phyloP scores from a whole-genome alignment of 2,329 filamentous ascomycete genomes.

The Aspergillus piperis region DNA sequence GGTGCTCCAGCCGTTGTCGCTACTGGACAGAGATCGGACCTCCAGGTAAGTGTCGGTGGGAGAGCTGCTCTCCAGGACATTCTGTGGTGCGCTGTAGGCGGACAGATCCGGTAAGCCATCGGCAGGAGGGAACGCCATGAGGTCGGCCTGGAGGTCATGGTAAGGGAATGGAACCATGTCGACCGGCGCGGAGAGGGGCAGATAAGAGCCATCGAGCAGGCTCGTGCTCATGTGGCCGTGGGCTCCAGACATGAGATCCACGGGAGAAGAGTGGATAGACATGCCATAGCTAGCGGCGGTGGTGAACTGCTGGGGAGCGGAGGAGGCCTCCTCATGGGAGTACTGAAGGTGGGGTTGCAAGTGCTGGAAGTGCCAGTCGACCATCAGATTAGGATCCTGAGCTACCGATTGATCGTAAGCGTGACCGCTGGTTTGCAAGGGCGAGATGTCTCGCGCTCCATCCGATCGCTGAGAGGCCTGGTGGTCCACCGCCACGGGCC shows the following conservation, averaged over 20 bases:
- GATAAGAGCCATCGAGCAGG: slow-evolving; percentile 66
- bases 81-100: slow-evolving; percentile 40
- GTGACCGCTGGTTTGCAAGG: slow-evolving; percentile 48
- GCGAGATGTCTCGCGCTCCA: slow-evolving; percentile 43
- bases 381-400: slow-evolving; percentile 47
- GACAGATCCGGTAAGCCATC: slow-evolving; percentile 52
- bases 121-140: slow-evolving; percentile 55
- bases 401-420: slow-evolving; percentile 46
- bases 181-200: slow-evolving; percentile 56
- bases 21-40: slow-evolving; percentile 80
- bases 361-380: slow-evolving; percentile 50
- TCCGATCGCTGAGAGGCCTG: slow-evolving; percentile 41
- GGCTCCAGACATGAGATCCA: slow-evolving; percentile 58
- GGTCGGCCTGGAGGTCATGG: slow-evolving; percentile 75
- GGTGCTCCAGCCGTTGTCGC: slow-evolving; percentile 83
- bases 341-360: slow-evolving; percentile 44
- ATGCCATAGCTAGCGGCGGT: slow-evolving; percentile 60
- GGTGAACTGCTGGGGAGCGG: slow-evolving; percentile 57
- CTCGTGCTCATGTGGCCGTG: slow-evolving; percentile 64
- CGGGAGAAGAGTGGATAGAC: slow-evolving; percentile 48
- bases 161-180: slow-evolving; percentile 70
- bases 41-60: slow-evolving; percentile 81
- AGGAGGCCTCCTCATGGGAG: slow-evolving; percentile 55
- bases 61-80: slow-evolving; percentile 58
- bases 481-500: slow-evolving; percentile 47